Conservation (phyloP, 305 asterid species). For the Plantago rigida region DNA sequence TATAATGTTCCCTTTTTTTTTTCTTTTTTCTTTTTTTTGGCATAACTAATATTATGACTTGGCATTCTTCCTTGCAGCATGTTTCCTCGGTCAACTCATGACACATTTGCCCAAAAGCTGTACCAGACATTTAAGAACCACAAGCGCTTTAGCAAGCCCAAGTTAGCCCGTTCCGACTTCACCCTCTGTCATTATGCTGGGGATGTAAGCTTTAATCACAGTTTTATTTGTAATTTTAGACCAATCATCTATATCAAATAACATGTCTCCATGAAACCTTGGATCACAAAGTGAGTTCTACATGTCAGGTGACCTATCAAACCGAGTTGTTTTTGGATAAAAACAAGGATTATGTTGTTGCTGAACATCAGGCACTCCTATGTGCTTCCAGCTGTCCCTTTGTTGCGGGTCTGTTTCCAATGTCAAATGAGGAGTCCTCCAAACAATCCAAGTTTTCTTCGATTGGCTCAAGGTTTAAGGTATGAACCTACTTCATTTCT, state of each 20-base stretch:
- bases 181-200: slow-evolving; percentile 95
- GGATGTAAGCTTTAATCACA: slow-evolving; percentile 54
- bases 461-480: slow-evolving; percentile 94
- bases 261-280: slow-evolving; percentile 7
- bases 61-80: slow-evolving; percentile 48
- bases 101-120: slow-evolving; percentile 87
- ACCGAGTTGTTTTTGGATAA: slow-evolving; percentile 89
- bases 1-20: slow-evolving; percentile 6
- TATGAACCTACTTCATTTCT: slow-evolving; percentile 23
- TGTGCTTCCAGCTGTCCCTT: slow-evolving; percentile 77
- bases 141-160: slow-evolving; percentile 92
- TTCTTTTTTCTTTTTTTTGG: background rate
- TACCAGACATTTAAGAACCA: slow-evolving; percentile 80
- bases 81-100: slow-evolving; percentile 96
- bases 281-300: slow-evolving; percentile 19
- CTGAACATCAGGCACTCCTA: slow-evolving; percentile 92
- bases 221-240: slow-evolving; percentile 7
- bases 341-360: slow-evolving; percentile 93
- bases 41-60: slow-evolving; percentile 16
- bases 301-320: slow-evolving; percentile 79
- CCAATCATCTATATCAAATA: slow-evolving; percentile 2
- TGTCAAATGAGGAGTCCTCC: slow-evolving; percentile 68
- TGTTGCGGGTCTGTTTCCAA: slow-evolving; percentile 68
- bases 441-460: slow-evolving; percentile 94
- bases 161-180: slow-evolving; percentile 87